Percentiles rank a stretch among this genome's conserved stretches.
These are phyloP conservation scores for Diplocarpon mali DNA, from an alignment of 2,329 filamentous ascomycete species.

Conservation along the genomic window DNA sequence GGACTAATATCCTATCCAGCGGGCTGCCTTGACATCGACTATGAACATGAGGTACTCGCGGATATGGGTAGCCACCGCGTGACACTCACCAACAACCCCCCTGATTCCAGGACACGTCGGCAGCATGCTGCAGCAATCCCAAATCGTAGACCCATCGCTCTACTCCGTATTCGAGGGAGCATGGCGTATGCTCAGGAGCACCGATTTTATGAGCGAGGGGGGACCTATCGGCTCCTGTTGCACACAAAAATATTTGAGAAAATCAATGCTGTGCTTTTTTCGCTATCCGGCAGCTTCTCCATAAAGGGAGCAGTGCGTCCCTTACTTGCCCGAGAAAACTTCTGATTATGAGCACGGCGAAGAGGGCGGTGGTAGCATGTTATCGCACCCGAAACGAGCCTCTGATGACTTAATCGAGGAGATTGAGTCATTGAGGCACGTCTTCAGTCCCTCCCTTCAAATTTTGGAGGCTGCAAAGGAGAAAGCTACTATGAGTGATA, in stretches of 20 bases:
- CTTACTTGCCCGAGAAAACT: conserved; percentile 14
- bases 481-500: too few species aligned
- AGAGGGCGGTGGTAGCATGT: too few species aligned
- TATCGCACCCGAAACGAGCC: too few species aligned
- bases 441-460: too few species aligned
- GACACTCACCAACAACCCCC: conserved; percentile 51
- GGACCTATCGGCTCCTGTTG: conserved; percentile 34
- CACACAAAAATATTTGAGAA: too few species aligned
- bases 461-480: too few species aligned
- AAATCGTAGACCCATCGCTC: conserved; percentile 25
- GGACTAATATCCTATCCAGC: conserved; percentile 26
- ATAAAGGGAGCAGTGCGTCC: conserved; percentile 26
- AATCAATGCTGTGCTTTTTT: conserved; percentile 33
- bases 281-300: conserved; percentile 27
- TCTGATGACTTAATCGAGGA: too few species aligned
- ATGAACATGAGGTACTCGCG: conserved; percentile 39
- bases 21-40: conserved; percentile 43
- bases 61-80: conserved; percentile 41
- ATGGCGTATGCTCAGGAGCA: conserved; percentile 23
- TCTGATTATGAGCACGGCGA: conserved; percentile 9
- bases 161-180: conserved; percentile 30
- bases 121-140: conserved; percentile 7
- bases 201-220: conserved; percentile 28
- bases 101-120: conserved; percentile 29
- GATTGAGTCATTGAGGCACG: too few species aligned